These are phyloP conservation scores for Otatea glauca DNA, from an alignment of 176 grass and related monocot genomes.

Conservation along the genomic window DNA sequence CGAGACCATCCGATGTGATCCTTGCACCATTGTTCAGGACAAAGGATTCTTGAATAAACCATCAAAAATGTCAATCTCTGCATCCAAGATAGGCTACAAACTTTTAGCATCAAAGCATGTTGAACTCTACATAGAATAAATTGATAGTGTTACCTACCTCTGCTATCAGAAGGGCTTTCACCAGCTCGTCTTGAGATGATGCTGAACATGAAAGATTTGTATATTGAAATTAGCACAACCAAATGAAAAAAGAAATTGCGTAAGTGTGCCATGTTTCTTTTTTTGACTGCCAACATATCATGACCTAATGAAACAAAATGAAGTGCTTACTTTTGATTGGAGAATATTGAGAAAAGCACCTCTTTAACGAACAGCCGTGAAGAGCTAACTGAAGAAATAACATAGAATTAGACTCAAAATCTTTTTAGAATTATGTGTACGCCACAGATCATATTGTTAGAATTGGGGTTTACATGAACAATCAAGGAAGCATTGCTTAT, in stretches of 20 bases:
- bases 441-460: too few species aligned
- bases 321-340: slow-evolving; percentile 73
- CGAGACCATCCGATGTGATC: slow-evolving; percentile 60
- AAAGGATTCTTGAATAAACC: slow-evolving; percentile 34
- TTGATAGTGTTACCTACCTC: slow-evolving; percentile 54
- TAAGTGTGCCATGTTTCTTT: neutral
- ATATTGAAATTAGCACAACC: neutral
- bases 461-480: neutral
- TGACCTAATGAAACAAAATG: slow-evolving; percentile 11
- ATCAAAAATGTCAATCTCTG: too few species aligned
- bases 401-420: slow-evolving; percentile 8
- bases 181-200: slow-evolving; percentile 86
- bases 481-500: neutral
- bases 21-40: slow-evolving; percentile 61
- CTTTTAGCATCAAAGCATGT: too few species aligned
- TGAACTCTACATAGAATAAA: neutral
- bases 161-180: slow-evolving; percentile 95
- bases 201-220: slow-evolving; percentile 42
- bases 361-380: slow-evolving; percentile 78
- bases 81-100: too few species aligned
- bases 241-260: neutral
- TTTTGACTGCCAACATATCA: slow-evolving; percentile 2
- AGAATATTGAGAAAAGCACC: slow-evolving; percentile 88
- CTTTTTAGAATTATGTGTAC: neutral
- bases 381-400: slow-evolving; percentile 60